Evolutionary conservation across 2,329 filamentous ascomycete genomes (phyloP), one percentile per base, ranked within the genome.

Genomic region (Dendryphion nanum): DNA sequence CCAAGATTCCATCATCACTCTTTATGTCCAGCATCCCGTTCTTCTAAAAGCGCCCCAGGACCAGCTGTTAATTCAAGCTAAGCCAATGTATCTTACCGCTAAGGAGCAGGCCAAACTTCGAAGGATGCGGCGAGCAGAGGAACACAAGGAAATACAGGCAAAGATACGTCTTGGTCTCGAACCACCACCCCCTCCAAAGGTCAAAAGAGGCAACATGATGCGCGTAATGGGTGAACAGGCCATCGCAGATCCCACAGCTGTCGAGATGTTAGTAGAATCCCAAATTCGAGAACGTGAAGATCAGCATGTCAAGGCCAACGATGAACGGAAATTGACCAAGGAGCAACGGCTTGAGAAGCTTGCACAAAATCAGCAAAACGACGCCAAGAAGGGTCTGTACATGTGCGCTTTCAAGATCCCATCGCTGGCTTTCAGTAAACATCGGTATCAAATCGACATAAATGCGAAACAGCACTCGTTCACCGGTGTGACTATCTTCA

Each of bases 121-220:
- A 36, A 80, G 93, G 24, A 89, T 96, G 67, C 82, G 89, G 38
- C 82, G 94, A 48, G 91, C 91, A 80, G 90, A 87, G 28, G 89
- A 96, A 47, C 74, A 95, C 47, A 97, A 97, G 65, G 94, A 98
- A 67, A 84, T 90, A 60, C 93, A 98, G 68, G 90, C 91, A 24
- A 97, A 98, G 72, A 93, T 97, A 45, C 80, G 91, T 41, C 74
- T 98, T 8, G 93, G 93, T 15, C 76, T 98, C 12, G 85, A 91
- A 43, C 89, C 90, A 3, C 88, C 91, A 15, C 89, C 90, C 18
- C 86, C 90, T 18, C 91, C 93, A 8, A 98, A 97, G 68, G 89
- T 98, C 52, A 97, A 96, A 71, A 94, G 94, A 67, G 87, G 85
- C 41, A 98, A 98, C 65, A 79, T 98, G 61, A 98, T 98, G 93